Conservation (phyloP, 306 rosid genomes). For the Citrullus mucosospermus region DNA sequence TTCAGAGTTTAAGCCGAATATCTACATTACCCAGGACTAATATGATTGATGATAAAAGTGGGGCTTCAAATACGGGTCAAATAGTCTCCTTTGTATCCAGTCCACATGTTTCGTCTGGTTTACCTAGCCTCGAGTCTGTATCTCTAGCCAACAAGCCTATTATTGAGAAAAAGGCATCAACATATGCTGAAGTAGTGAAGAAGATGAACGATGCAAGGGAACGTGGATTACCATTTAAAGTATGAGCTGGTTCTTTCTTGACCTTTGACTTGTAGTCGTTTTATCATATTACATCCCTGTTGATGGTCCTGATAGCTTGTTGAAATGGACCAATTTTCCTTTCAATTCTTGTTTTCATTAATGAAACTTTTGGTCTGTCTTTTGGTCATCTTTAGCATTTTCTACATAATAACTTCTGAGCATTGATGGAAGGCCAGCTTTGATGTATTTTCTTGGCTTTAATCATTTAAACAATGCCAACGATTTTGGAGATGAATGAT, state of each 20-base stretch:
- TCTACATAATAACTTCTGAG: not conserved
- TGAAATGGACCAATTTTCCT: not conserved
- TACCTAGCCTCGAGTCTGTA: slow-evolving; percentile 36
- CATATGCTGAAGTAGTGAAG: slow-evolving; percentile 73
- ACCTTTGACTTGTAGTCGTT: not conserved
- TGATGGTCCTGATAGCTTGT: not conserved
- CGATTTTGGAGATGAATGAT: not conserved
- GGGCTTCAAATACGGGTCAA: slow-evolving; percentile 50
- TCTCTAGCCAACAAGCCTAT: slow-evolving; percentile 54
- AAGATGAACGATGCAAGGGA: slow-evolving; percentile 78
- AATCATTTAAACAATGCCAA: not conserved
- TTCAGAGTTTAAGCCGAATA: slow-evolving; percentile 85
- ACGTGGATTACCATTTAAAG: slow-evolving; percentile 67
- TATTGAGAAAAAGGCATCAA: slow-evolving; percentile 66
- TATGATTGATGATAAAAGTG: slow-evolving; percentile 28
- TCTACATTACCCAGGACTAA: slow-evolving; percentile 82
- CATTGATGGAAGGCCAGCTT: not conserved
- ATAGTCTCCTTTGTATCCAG: slow-evolving; percentile 33
- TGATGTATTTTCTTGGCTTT: not conserved
- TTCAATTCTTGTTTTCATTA: not conserved
- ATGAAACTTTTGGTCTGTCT: not conserved
- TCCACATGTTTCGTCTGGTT: slow-evolving; percentile 42
- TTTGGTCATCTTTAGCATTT: not conserved
- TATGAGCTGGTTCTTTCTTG: slow-evolving; percentile 19
- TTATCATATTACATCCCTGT: not conserved